Evolutionary conservation across 83 land plant genomes (phyloP).

Genomic region (Diphasiastrum complanatum): DNA sequence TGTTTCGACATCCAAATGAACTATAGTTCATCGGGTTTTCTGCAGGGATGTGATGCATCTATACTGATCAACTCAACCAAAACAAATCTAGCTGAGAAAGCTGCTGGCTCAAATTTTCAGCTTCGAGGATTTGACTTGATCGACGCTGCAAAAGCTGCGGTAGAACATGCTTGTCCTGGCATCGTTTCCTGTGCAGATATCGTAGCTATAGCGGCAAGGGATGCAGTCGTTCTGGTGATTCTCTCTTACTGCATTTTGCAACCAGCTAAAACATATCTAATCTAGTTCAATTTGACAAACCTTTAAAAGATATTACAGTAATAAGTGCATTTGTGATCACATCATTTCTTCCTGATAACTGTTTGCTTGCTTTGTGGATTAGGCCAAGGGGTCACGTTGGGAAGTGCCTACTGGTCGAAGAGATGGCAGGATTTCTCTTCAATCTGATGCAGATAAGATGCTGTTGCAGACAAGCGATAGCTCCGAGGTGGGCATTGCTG

Average conservation of each 20-base stretch:
- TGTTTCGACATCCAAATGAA: too few species aligned
- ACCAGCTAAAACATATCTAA: too few species aligned
- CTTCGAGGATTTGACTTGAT: conserved; percentile 1
- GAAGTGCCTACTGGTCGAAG: background rate
- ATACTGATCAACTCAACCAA: background rate
- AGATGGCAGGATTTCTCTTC: background rate
- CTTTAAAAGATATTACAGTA: background rate
- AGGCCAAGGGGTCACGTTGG: background rate
- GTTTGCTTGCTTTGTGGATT: background rate
- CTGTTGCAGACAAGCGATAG: background rate
- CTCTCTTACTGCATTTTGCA: too few species aligned
- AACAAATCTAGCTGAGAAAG: background rate
- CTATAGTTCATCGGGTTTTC: too few species aligned
- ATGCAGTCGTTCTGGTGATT: background rate
- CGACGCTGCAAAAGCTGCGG: background rate
- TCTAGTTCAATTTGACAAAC: too few species aligned
- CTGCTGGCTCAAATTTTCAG: background rate
- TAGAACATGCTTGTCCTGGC: conserved; percentile 1
- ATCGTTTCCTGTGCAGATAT: conserved; percentile 1
- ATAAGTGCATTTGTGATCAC: background rate
- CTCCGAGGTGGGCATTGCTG: background rate
- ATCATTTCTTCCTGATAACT: background rate
- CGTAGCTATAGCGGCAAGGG: background rate
- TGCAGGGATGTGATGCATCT: background rate
- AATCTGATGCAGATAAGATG: background rate